Evolutionary conservation across 768 basidiomycete species (phyloP).

Genomic region (Steccherinum ochraceum): DNA sequence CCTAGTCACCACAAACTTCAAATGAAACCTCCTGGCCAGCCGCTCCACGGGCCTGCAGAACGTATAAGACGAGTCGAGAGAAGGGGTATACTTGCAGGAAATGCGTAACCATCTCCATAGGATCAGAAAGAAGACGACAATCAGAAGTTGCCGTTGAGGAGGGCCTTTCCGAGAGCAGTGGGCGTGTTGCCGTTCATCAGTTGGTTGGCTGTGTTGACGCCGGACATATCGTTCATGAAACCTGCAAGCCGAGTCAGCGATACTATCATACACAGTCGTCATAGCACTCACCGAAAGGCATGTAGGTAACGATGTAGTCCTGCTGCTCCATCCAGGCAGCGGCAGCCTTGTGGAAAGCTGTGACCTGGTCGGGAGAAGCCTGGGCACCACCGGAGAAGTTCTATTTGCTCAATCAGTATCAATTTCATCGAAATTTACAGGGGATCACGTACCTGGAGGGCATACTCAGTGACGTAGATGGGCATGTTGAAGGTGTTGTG

Average conservation of each 20-base stretch:
- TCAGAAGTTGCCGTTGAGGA: slow-evolving; percentile 31
- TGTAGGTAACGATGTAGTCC: slow-evolving; percentile 35
- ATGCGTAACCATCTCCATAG: not conserved
- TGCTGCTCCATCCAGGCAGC: slow-evolving; percentile 41
- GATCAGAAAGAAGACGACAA: not conserved
- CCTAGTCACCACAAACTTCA: slow-evolving; percentile 2
- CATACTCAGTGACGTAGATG: slow-evolving; percentile 68
- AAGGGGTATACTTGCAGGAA: slow-evolving; percentile 1
- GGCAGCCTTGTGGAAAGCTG: slow-evolving; percentile 39
- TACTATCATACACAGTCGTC: too few species aligned
- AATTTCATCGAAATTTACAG: too few species aligned
- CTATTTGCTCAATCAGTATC: too few species aligned
- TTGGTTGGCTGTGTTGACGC: slow-evolving; percentile 49
- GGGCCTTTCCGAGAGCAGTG: slow-evolving; percentile 43
- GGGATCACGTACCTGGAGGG: slow-evolving; percentile 47
- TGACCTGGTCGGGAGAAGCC: slow-evolving; percentile 34
- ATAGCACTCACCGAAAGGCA: slow-evolving; percentile 55
- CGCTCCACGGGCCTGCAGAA: slow-evolving; percentile 13
- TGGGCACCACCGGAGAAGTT: slow-evolving; percentile 45
- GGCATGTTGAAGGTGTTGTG: slow-evolving; percentile 35
- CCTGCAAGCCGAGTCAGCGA: too few species aligned
- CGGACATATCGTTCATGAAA: slow-evolving; percentile 46
- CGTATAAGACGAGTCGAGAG: slow-evolving; percentile 2
- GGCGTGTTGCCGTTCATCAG: slow-evolving; percentile 47
- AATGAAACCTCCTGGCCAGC: slow-evolving; percentile 9